Evolutionary conservation across 352 stramenopile species (phyloP).

Genomic region (Phytophthora palmivora): DNA sequence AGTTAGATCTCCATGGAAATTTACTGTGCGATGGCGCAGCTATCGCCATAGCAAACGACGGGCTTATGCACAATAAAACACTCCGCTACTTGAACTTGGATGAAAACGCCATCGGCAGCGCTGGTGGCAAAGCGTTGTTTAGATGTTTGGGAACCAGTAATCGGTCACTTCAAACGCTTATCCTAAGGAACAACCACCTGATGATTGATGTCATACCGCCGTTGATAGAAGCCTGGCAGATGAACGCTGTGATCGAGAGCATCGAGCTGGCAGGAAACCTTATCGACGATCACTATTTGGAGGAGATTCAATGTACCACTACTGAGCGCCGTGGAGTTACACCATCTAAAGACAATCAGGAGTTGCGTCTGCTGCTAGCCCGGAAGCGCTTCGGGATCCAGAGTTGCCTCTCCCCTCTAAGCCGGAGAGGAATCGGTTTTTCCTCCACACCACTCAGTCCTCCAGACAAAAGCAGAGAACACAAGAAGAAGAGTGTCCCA

Average conservation of each 20-base stretch:
- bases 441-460: slow-evolving; percentile 10
- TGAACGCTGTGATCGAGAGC: slow-evolving; percentile 47
- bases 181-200: slow-evolving; percentile 72
- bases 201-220: slow-evolving; percentile 54
- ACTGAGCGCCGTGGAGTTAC: slow-evolving; percentile 39
- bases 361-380: slow-evolving; percentile 59
- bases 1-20: slow-evolving; percentile 72
- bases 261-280: slow-evolving; percentile 70
- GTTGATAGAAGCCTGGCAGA: slow-evolving; percentile 42
- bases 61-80: slow-evolving; percentile 48
- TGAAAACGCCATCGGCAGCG: slow-evolving; percentile 64
- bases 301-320: slow-evolving; percentile 26
- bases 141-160: slow-evolving; percentile 43
- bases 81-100: slow-evolving; percentile 65
- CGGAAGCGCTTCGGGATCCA: slow-evolving; percentile 42
- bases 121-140: slow-evolving; percentile 59
- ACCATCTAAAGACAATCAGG: slow-evolving; percentile 29
- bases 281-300: slow-evolving; percentile 50
- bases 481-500: slow-evolving; percentile 18
- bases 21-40: slow-evolving; percentile 50
- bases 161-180: slow-evolving; percentile 47
- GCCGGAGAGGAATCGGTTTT: slow-evolving; percentile 13
- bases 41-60: slow-evolving; percentile 43
- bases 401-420: slow-evolving; percentile 3
- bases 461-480: slow-evolving; percentile 1